A percentile compares a stretch with the other conserved stretches of the same genome.
phyloP scores from a whole-genome alignment of 371 early-diverging fungal species.

The Mortierella sp. region DNA sequence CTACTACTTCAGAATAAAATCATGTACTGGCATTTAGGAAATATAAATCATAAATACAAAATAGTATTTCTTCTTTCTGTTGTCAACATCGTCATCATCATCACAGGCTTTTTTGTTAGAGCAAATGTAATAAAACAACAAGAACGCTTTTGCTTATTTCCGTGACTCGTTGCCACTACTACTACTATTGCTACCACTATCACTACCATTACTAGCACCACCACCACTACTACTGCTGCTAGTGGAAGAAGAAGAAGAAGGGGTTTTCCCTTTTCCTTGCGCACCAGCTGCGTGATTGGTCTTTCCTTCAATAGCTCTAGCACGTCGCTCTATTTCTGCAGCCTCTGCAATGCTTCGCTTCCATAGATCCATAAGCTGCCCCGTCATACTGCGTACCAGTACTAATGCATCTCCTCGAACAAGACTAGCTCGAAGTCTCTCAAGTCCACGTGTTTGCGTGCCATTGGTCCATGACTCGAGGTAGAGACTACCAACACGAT shows the following conservation, averaged over 20 bases:
- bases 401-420: conserved; percentile 42
- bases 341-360: conserved; percentile 24
- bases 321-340: conserved; percentile 21
- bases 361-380: conserved; percentile 20
- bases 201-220: not conserved
- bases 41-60: too few species aligned
- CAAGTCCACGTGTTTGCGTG: conserved; percentile 45
- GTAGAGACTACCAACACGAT: conserved; percentile 43
- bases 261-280: not conserved
- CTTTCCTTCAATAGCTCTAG: conserved; percentile 4
- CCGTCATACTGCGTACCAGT: conserved; percentile 27
- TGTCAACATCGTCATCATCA: too few species aligned
- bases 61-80: too few species aligned
- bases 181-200: not conserved
- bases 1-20: too few species aligned
- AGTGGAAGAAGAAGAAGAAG: not conserved
- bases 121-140: too few species aligned
- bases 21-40: too few species aligned
- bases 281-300: not conserved
- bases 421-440: conserved; percentile 33
- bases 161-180: conserved; percentile 11
- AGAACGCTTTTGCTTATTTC: not conserved
- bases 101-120: too few species aligned
- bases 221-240: not conserved
- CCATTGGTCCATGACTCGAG: conserved; percentile 54